phyloP scores from a whole-genome alignment of 495 filamentous ascomycete species.

The Penicillium manginii region DNA sequence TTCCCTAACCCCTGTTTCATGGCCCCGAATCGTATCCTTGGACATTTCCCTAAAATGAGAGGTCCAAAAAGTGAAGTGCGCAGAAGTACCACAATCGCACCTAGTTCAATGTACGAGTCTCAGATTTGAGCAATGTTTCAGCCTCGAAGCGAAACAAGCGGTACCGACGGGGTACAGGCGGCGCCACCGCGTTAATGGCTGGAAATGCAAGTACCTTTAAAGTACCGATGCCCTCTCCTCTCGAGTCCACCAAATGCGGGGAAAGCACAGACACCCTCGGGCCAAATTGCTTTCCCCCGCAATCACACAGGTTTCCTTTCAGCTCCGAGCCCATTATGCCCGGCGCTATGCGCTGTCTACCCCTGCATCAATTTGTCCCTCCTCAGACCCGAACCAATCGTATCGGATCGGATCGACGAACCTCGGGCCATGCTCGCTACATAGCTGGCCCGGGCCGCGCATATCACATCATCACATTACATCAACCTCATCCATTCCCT shows the following conservation, averaged over 20 bases:
- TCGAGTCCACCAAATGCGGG: conserved; percentile 7
- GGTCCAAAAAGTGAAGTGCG: not conserved
- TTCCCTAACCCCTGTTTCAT: not conserved
- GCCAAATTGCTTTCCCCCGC: conserved; percentile 14
- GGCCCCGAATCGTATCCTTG: too few relatives aligned
- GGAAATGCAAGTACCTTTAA: conserved; percentile 7
- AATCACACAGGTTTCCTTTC: too few relatives aligned
- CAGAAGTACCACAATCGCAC: too few relatives aligned
- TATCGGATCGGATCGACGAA: not conserved
- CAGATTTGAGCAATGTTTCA: conserved; percentile 12
- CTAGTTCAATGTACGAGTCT: not conserved
- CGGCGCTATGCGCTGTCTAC: not conserved
- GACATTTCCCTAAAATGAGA: not conserved
- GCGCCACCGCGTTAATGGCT: not conserved
- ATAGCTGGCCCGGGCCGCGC: not conserved
- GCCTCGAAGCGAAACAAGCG: not conserved
- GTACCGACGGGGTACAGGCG: conserved; percentile 5
- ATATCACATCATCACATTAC: too few relatives aligned
- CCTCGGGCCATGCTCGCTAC: not conserved
- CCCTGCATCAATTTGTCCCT: not conserved
- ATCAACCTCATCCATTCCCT: too few relatives aligned
- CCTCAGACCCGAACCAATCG: not conserved
- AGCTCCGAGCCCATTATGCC: too few relatives aligned
- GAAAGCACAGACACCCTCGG: conserved; percentile 24
- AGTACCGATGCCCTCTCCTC: not conserved